phyloP scores from a whole-genome alignment of 225 moss, liverwort and hornwort genomes.

The Sphagnum contortum region DNA sequence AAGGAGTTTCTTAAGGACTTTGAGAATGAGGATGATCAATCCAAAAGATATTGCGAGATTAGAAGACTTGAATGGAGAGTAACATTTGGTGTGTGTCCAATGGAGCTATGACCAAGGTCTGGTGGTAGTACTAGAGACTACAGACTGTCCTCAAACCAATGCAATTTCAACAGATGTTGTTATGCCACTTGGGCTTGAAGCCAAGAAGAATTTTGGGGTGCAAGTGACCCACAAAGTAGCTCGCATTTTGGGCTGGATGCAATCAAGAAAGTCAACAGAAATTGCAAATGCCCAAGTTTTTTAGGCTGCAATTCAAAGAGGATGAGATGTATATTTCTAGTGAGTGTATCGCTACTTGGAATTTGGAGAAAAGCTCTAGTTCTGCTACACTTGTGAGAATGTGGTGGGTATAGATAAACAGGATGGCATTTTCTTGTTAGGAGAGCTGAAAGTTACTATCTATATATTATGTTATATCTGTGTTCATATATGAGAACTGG shows the following conservation, averaged over 20 bases:
- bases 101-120: slow-evolving; percentile 43
- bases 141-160: neutral
- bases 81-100: slow-evolving; percentile 26
- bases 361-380: slow-evolving; percentile 82
- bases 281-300: slow-evolving; percentile 21
- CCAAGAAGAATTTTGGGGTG: slow-evolving; percentile 18
- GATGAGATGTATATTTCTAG: slow-evolving; percentile 64
- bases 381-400: slow-evolving; percentile 92
- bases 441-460: slow-evolving; percentile 32
- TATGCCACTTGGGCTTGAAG: slow-evolving; percentile 34
- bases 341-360: slow-evolving; percentile 70
- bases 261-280: slow-evolving; percentile 13
- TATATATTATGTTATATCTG: too few species aligned
- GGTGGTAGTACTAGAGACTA: slow-evolving; percentile 17
- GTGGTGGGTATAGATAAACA: slow-evolving; percentile 94
- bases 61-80: slow-evolving; percentile 39
- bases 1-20: slow-evolving; percentile 26
- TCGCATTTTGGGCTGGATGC: neutral
- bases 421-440: slow-evolving; percentile 94
- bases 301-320: slow-evolving; percentile 57
- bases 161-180: slow-evolving; percentile 25
- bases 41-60: slow-evolving; percentile 25
- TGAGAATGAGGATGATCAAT: slow-evolving; percentile 61
- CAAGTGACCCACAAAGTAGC: slow-evolving; percentile 8
- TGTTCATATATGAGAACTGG: slow-evolving; percentile 85